phyloP scores from a whole-genome alignment of 495 filamentous ascomycete species.

The Aspergillus sclerotioniger region DNA sequence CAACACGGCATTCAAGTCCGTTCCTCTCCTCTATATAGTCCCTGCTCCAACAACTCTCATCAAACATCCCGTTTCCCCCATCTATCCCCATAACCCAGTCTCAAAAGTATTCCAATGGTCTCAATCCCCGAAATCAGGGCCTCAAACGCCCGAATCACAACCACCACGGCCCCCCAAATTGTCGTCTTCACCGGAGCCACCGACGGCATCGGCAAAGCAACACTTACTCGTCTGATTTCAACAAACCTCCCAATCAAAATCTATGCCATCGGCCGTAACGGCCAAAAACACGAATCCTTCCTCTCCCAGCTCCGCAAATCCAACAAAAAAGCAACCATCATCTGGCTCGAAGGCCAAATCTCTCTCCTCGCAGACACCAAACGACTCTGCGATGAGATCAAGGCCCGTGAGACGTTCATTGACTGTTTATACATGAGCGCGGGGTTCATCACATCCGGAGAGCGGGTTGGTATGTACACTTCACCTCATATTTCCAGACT shows the following conservation, averaged over 20 bases:
- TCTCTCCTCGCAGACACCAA: conserved; percentile 33
- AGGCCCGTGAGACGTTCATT: conserved; percentile 25
- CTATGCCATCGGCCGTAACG: conserved; percentile 37
- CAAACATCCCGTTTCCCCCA: too few species aligned
- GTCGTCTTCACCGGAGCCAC: conserved; percentile 40
- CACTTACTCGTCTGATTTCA: conserved; percentile 25
- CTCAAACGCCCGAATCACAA: conserved; percentile 38
- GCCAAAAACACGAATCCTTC: conserved; percentile 24
- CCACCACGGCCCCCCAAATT: conserved; percentile 30
- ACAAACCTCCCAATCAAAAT: conserved; percentile 23
- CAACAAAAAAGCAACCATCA: conserved; percentile 35
- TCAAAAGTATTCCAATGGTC: conserved; percentile 38
- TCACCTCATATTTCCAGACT: conserved; percentile 10
- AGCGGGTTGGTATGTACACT: conserved; percentile 28
- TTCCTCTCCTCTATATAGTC: too few species aligned
- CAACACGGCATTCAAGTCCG: too few species aligned
- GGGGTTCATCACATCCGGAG: conserved; percentile 35
- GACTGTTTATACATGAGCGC: conserved; percentile 38
- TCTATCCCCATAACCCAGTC: not conserved
- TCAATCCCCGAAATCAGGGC: conserved; percentile 27
- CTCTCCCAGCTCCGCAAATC: conserved; percentile 26
- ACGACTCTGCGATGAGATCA: conserved; percentile 31
- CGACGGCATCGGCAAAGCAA: conserved; percentile 36
- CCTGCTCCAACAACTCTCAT: too few species aligned
- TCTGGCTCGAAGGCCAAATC: conserved; percentile 36